phyloP scores from a whole-genome alignment of 495 filamentous ascomycete species.

The Evernia prunastri region DNA sequence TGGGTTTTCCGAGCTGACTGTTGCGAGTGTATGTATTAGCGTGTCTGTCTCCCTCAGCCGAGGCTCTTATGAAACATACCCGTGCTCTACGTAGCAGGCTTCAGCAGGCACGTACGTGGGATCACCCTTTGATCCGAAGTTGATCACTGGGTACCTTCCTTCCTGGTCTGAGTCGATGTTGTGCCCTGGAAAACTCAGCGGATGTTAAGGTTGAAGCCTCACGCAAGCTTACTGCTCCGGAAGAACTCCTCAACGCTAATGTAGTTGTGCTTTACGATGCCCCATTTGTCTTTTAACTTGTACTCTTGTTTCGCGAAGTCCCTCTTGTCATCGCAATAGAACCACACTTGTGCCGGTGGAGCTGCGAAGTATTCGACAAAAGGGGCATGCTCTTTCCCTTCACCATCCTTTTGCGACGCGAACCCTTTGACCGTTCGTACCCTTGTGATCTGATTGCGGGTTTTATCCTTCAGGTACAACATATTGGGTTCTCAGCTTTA shows the following conservation, averaged over 20 bases:
- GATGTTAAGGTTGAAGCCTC: not conserved
- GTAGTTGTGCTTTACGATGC: not conserved
- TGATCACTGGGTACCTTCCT: not conserved
- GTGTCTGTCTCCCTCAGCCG: not conserved
- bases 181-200: not conserved
- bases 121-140: not conserved
- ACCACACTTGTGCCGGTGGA: not conserved
- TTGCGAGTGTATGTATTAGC: not conserved
- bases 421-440: not conserved
- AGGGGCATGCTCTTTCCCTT: not conserved
- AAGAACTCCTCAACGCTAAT: not conserved
- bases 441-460: not conserved
- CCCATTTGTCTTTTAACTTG: not conserved
- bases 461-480: not conserved
- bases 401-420: not conserved
- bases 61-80: not conserved
- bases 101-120: not conserved
- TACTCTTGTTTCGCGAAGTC: not conserved
- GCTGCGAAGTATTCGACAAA: not conserved
- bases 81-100: not conserved
- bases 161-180: not conserved
- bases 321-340: not conserved
- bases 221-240: not conserved
- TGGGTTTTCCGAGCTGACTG: not conserved
- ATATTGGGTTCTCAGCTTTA: not conserved